A percentile compares a stretch with the other conserved stretches of the same genome.
Evolutionary conservation across 352 stramenopile genomes (phyloP).

Genomic region (Globisporangium lucens): DNA sequence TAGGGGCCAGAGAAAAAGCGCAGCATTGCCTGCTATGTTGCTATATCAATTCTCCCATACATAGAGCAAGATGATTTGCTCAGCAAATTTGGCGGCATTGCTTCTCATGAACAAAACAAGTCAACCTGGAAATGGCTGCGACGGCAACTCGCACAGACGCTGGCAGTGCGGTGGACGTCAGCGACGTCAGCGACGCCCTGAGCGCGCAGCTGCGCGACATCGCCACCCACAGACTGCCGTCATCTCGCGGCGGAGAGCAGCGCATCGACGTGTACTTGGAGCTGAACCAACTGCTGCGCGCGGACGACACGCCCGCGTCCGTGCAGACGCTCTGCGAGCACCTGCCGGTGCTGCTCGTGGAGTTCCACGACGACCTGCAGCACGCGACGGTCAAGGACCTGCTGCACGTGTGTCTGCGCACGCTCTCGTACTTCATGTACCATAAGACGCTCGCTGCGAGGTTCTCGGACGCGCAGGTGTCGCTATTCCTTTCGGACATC

Average conservation of each 20-base stretch:
- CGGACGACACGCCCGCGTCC: conserved; percentile 50
- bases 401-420: conserved; percentile 42
- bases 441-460: conserved; percentile 33
- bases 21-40: too few relatives aligned
- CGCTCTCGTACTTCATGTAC: conserved; percentile 72
- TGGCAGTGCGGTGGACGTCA: background rate
- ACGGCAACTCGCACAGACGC: background rate
- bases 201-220: conserved; percentile 29
- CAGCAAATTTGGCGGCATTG: too few relatives aligned
- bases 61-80: too few relatives aligned
- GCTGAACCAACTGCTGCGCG: conserved; percentile 51
- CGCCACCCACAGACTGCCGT: conserved; percentile 29
- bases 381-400: conserved; percentile 34
- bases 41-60: too few relatives aligned
- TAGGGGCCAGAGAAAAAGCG: too few relatives aligned
- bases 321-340: conserved; percentile 37
- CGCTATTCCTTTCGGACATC: conserved; percentile 45
- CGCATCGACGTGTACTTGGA: conserved; percentile 52
- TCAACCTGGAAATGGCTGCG: background rate
- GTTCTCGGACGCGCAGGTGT: conserved; percentile 40
- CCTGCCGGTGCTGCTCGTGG: conserved; percentile 32
- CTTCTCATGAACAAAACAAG: too few relatives aligned
- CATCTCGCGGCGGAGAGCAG: conserved; percentile 31
- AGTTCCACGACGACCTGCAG: conserved; percentile 49
- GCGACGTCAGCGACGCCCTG: background rate